These are phyloP conservation scores for Vachellia pachyceras DNA, from an alignment of 306 rosid genomes.

Conservation along the genomic window DNA sequence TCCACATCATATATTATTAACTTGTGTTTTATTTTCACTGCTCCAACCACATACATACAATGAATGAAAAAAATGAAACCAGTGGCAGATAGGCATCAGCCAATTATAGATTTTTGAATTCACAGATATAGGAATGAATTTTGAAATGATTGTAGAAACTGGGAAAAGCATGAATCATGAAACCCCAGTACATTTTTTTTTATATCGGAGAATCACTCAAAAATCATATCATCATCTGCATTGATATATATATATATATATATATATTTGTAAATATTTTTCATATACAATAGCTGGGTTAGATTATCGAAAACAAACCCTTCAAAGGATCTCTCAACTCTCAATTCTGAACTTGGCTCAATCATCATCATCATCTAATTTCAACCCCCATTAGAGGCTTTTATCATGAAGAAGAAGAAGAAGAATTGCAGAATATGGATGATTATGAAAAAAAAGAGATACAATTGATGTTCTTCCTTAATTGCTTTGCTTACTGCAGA, in stretches of 20 bases:
- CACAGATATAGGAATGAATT: background rate
- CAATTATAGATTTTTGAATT: background rate
- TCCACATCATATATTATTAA: no score
- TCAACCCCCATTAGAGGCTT: background rate
- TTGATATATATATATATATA: no score
- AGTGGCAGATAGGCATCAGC: background rate
- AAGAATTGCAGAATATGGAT: background rate
- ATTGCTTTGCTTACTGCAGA: conserved; percentile 32
- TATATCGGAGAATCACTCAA: background rate
- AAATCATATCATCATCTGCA: conserved; percentile 11
- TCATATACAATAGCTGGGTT: background rate
- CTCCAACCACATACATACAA: background rate
- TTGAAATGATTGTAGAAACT: background rate
- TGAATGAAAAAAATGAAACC: background rate
- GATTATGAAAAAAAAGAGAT: no score
- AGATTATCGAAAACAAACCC: background rate
- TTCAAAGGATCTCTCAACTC: background rate
- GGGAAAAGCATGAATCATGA: background rate
- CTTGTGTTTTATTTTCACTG: background rate
- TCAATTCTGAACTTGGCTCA: background rate
- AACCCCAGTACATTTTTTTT: background rate
- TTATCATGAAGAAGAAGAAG: conserved; percentile 8
- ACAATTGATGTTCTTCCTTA: background rate
- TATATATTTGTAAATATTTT: background rate
- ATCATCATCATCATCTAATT: background rate